Percentiles rank a stretch among this genome's conserved stretches.
Evolutionary conservation across 495 filamentous ascomycete genomes (phyloP).

Genomic region (Penicillium herquei): DNA sequence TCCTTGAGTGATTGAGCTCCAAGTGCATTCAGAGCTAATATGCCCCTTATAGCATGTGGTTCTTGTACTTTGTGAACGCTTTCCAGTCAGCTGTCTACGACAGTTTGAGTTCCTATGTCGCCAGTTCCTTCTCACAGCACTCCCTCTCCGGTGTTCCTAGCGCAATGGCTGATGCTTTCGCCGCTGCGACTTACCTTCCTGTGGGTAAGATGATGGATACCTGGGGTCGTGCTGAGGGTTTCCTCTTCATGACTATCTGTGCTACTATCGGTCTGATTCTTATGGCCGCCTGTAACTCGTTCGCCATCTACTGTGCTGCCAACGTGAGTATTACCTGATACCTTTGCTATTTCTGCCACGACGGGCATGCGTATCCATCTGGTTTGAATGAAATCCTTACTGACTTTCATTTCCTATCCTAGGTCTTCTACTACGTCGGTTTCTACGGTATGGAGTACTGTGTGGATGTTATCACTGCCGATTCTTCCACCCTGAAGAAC

Average conservation of each 20-base stretch:
- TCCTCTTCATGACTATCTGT: slow-evolving; percentile 40
- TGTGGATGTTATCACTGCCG: slow-evolving; percentile 58
- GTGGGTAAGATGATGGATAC: slow-evolving; percentile 66
- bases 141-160: slow-evolving; percentile 55
- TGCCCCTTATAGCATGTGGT: slow-evolving; percentile 32
- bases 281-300: slow-evolving; percentile 44
- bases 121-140: slow-evolving; percentile 54
- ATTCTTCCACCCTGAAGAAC: slow-evolving; percentile 57
- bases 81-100: slow-evolving; percentile 29
- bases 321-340: slow-evolving; percentile 27
- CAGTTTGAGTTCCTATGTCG: slow-evolving; percentile 28
- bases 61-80: slow-evolving; percentile 42
- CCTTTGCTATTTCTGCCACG: no score
- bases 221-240: slow-evolving; percentile 56
- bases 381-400: background rate
- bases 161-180: slow-evolving; percentile 46
- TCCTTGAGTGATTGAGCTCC: no score
- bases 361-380: no score
- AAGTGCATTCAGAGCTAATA: background rate
- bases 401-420: background rate
- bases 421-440: slow-evolving; percentile 52
- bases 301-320: slow-evolving; percentile 44
- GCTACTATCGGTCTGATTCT: slow-evolving; percentile 40
- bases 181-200: slow-evolving; percentile 41
- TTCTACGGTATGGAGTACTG: slow-evolving; percentile 56